phyloP scores from a whole-genome alignment of 2,329 filamentous ascomycete species.

The Stenocarpella maydis region DNA sequence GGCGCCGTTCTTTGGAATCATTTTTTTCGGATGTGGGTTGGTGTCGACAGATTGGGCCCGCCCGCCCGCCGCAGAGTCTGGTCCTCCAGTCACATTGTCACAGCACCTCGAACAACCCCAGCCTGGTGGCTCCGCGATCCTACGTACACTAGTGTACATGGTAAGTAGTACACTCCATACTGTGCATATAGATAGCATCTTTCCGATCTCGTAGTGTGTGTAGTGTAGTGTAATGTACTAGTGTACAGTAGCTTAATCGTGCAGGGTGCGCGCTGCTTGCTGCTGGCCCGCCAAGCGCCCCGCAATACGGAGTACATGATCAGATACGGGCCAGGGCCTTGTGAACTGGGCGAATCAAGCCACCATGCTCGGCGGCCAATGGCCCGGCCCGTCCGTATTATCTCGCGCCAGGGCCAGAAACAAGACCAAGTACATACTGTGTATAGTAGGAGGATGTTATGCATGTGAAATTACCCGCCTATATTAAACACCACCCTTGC shows the following conservation, averaged over 20 bases:
- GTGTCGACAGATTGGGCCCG: slow-evolving; percentile 8
- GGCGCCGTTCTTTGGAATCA: slow-evolving; percentile 33
- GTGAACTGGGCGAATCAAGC: background rate
- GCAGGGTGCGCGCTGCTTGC: slow-evolving; percentile 12
- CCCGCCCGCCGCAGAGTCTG: background rate
- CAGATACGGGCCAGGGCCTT: too few relatives aligned
- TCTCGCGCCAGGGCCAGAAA: background rate
- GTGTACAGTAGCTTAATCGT: too few relatives aligned
- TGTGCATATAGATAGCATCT: too few relatives aligned
- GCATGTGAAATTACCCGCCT: too few relatives aligned
- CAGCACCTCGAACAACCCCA: too few relatives aligned
- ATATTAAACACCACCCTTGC: slow-evolving; percentile 3
- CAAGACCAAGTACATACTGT: background rate
- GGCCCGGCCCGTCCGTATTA: background rate
- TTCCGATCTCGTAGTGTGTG: slow-evolving; percentile 19
- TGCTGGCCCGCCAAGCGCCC: background rate
- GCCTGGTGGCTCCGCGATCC: background rate
- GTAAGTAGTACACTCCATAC: too few relatives aligned
- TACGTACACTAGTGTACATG: too few relatives aligned
- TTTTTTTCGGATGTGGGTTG: background rate
- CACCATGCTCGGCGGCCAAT: background rate
- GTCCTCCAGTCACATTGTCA: background rate
- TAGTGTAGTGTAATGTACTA: too few relatives aligned
- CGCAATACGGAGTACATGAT: too few relatives aligned
- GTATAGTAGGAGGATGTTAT: too few relatives aligned